These are phyloP conservation scores for Polygonum maritimum DNA, from an alignment of 148 eudicot genomes.

Conservation along the genomic window DNA sequence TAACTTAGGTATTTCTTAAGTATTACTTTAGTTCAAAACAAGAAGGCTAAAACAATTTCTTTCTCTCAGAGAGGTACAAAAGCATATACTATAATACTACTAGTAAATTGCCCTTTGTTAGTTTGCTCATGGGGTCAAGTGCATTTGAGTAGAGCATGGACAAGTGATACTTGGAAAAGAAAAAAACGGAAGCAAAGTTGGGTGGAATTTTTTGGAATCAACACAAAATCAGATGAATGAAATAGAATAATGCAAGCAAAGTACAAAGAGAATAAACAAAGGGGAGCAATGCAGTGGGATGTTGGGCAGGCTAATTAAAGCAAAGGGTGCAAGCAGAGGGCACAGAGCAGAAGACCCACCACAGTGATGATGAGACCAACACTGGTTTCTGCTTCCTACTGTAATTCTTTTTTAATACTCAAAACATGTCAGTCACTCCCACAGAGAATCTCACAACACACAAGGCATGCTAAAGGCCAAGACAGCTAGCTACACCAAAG, in stretches of 20 bases:
- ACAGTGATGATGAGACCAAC: conserved; percentile 5
- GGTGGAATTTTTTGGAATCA: conserved; percentile 5
- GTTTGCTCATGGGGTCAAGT: background rate
- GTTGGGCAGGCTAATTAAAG: background rate
- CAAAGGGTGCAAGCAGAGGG: background rate
- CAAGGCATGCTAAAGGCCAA: background rate
- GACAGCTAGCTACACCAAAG: background rate
- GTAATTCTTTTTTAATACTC: background rate
- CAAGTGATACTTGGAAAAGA: background rate
- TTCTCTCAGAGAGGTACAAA: too few species aligned
- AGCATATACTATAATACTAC: too few species aligned
- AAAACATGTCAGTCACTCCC: background rate
- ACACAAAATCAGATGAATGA: conserved; percentile 1
- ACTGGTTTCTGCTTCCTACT: background rate
- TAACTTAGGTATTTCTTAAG: background rate
- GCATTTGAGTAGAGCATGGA: background rate
- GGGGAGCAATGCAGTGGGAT: background rate
- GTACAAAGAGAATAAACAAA: background rate
- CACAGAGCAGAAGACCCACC: background rate
- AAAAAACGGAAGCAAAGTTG: background rate
- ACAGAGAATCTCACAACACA: background rate
- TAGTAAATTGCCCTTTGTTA: background rate
- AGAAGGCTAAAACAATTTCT: background rate
- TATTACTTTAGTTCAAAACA: background rate
- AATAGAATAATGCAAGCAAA: conserved; percentile 6